Evolutionary conservation across 306 rosid genomes (phyloP).

Genomic region (Inga leiocalycina): DNA sequence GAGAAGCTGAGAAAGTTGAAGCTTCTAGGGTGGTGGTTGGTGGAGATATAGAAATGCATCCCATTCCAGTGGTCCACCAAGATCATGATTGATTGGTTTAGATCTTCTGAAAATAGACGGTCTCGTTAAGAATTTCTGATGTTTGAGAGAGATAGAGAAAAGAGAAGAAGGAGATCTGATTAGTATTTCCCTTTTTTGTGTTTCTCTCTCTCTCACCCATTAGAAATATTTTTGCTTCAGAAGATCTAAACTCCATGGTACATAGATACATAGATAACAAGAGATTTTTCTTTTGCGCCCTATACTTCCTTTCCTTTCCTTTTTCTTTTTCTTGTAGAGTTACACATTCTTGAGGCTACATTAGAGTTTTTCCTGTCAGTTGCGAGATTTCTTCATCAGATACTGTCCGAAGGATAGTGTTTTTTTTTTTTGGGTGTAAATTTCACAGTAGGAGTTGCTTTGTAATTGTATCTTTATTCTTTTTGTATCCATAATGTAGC

Average conservation of each 20-base stretch:
- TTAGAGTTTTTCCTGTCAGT: slow-evolving; percentile 44
- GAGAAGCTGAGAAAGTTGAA: slow-evolving; percentile 68
- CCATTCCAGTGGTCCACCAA: slow-evolving; percentile 44
- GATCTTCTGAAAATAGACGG: background rate
- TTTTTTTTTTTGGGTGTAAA: slow-evolving; percentile 9
- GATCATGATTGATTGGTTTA: slow-evolving; percentile 26
- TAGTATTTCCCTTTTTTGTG: background rate
- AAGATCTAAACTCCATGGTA: background rate
- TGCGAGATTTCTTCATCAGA: slow-evolving; percentile 43
- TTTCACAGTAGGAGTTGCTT: slow-evolving; percentile 29
- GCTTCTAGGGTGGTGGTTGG: slow-evolving; percentile 44
- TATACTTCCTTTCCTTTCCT: background rate
- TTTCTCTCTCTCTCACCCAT: background rate
- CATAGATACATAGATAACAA: background rate
- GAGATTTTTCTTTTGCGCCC: slow-evolving; percentile 30
- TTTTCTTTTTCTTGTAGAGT: slow-evolving; percentile 50
- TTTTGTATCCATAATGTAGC: slow-evolving; percentile 38
- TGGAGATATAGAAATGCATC: slow-evolving; percentile 76
- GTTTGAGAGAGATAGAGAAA: background rate
- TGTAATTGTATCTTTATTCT: slow-evolving; percentile 36
- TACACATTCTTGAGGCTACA: slow-evolving; percentile 77
- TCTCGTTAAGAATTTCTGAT: background rate
- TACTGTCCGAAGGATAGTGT: slow-evolving; percentile 74
- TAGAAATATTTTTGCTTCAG: background rate
- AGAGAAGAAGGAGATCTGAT: background rate